Percentiles rank a stretch among this genome's conserved stretches.
These are phyloP conservation scores for Spiromastix sp. DNA, from an alignment of 2,329 filamentous ascomycete species.

Conservation along the genomic window DNA sequence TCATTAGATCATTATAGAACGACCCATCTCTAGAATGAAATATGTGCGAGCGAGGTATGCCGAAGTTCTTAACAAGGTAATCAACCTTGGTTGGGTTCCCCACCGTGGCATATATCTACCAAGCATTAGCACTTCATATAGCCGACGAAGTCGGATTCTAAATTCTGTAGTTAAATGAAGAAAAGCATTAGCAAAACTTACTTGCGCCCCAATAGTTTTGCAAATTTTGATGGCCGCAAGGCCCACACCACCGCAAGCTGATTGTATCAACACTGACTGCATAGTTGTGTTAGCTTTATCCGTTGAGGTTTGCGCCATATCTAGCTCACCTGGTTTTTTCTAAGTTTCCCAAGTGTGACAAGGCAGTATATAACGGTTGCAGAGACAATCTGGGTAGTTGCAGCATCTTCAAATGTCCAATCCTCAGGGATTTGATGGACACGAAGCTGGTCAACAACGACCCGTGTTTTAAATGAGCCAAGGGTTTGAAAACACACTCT, in stretches of 20 bases:
- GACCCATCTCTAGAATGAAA: slow-evolving; percentile 15
- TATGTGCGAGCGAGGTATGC: slow-evolving; percentile 14
- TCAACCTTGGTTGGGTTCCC: slow-evolving; percentile 15
- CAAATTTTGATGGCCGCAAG: slow-evolving; percentile 15
- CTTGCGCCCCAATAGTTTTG: slow-evolving; percentile 8
- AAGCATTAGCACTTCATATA: not conserved
- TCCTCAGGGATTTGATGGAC: slow-evolving; percentile 18
- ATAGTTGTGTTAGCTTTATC: too few relatives aligned
- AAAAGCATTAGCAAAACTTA: not conserved
- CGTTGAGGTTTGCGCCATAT: too few relatives aligned
- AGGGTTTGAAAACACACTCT: slow-evolving; percentile 18
- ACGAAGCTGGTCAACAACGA: slow-evolving; percentile 5
- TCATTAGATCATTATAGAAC: slow-evolving; percentile 13
- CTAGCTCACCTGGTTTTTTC: slow-evolving; percentile 9
- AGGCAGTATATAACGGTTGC: slow-evolving; percentile 18
- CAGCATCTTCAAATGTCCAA: slow-evolving; percentile 18
- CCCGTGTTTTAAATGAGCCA: slow-evolving; percentile 6
- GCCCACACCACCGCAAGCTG: slow-evolving; percentile 15
- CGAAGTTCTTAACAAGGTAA: slow-evolving; percentile 11
- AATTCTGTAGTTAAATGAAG: too few relatives aligned
- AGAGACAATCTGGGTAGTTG: slow-evolving; percentile 16
- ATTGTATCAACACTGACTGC: slow-evolving; percentile 18
- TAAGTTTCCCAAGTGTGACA: slow-evolving; percentile 13
- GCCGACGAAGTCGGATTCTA: too few relatives aligned
- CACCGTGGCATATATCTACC: slow-evolving; percentile 13